phyloP scores from a whole-genome alignment of 1,284 basidiomycete species.

The Mycosarcoma maydis region DNA sequence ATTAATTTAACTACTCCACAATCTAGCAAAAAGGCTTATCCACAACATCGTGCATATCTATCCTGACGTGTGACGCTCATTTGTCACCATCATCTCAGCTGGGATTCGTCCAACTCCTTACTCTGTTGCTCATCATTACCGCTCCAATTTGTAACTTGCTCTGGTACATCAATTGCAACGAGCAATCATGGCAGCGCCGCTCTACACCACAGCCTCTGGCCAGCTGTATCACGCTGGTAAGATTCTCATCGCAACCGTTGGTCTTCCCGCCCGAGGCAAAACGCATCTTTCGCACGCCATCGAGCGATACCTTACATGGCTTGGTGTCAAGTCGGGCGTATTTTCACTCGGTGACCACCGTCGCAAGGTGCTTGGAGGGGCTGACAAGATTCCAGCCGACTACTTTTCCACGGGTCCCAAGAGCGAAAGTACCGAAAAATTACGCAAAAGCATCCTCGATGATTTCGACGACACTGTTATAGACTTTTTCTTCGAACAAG shows the following conservation, averaged over 20 bases:
- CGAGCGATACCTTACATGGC: constrained; percentile 96
- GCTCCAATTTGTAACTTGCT: neutral
- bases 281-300: constrained; percentile 95
- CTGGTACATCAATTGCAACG: neutral
- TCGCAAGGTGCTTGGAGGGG: constrained; percentile 85
- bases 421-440: constrained; percentile 75
- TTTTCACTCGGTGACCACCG: constrained; percentile 95
- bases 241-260: constrained; percentile 89
- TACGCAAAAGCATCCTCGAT: constrained; percentile 78
- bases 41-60: too few species aligned
- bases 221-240: constrained; percentile 93
- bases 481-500: constrained; percentile 81
- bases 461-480: constrained; percentile 88
- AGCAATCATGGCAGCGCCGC: constrained; percentile 65
- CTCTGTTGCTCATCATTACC: neutral
- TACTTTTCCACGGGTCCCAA: constrained; percentile 78
- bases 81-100: neutral
- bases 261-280: constrained; percentile 85
- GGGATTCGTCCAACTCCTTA: neutral
- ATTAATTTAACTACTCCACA: neutral
- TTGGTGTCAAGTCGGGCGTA: constrained; percentile 93
- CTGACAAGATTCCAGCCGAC: constrained; percentile 85
- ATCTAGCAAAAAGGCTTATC: neutral
- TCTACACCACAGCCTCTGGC: constrained; percentile 68
- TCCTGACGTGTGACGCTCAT: too few species aligned